Evolutionary conservation across 345 rosid genomes (phyloP), one percentile per base, ranked within the genome.

Genomic region (Melastoma malabathricum): DNA sequence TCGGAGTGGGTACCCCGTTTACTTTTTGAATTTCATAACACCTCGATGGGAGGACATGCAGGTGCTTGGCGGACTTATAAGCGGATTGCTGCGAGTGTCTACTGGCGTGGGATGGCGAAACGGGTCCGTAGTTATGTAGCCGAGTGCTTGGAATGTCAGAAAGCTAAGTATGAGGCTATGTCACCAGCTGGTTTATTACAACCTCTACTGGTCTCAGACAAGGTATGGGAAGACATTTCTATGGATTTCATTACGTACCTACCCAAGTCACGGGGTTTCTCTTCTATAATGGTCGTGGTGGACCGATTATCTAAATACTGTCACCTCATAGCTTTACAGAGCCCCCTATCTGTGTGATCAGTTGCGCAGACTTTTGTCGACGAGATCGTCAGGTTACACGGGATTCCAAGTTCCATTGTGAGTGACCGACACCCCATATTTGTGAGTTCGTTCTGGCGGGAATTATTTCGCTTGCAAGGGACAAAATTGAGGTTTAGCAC

Each of bases 211-310:
- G 31, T 51, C 17, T 50, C 46, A 4, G 10, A 51, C n/a, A 13
- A 2, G 1, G 18, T 29, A 5, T 59, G 48, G 18, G 39, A 2
- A n/a, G 19, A 51, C 17, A 18, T 44, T 2, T 14, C 19, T 4
- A 51, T 52, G 51, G 51, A 59, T 38, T 52, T 51, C 39, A 46
- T 59, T 3, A 44, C 13, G 44, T 34, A 51, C 10, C 22, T 59
- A 18, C 45, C 57, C 5, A 13, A 10, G 7, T 59, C 20, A 0
- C 3, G 6, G 2, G 51, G 38, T 1, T 43, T 51, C 13, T 16
- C 17, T 3, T 7, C 45, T 12, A 52, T 52, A 9, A 34, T 59
- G 15, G 57, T 29, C 13, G 46, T 59, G 31, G 51, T 59, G 44
- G 57, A 59, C 13, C 12, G 39, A n/a, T 34, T 51, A 3, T 44